A percentile compares a stretch with the other conserved stretches of the same genome.
Conservation (phyloP, 164 flowering plant genomes). For the Stephania cephalantha region DNA sequence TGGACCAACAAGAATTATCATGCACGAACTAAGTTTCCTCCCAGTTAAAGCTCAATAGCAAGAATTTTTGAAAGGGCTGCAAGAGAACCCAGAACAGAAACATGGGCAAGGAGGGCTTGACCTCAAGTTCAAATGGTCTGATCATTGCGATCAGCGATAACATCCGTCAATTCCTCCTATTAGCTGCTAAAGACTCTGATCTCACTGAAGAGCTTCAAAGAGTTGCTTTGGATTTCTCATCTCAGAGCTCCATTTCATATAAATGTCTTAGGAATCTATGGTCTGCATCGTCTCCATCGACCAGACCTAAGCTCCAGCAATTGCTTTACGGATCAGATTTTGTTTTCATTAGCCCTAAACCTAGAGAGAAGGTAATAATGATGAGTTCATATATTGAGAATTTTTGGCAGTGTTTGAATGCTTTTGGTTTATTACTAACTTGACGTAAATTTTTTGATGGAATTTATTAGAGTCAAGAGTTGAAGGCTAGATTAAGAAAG, state of each 20-base stretch:
- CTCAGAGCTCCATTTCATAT: slow-evolving; percentile 41
- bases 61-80: background rate
- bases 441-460: background rate
- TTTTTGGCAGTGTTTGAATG: background rate
- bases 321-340: slow-evolving; percentile 53
- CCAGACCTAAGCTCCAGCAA: slow-evolving; percentile 39
- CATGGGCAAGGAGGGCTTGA: background rate
- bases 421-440: slow-evolving; percentile 4
- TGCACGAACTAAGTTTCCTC: background rate
- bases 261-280: slow-evolving; percentile 45
- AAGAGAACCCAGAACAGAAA: background rate
- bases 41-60: background rate
- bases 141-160: slow-evolving; percentile 41
- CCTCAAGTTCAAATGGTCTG: slow-evolving; percentile 15
- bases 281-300: slow-evolving; percentile 31
- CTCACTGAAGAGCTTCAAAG: slow-evolving; percentile 38
- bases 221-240: slow-evolving; percentile 38
- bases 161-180: slow-evolving; percentile 40
- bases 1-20: too few species aligned
- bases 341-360: slow-evolving; percentile 68
- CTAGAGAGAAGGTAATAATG: slow-evolving; percentile 63
- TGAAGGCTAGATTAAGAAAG: slow-evolving; percentile 67
- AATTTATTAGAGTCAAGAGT: slow-evolving; percentile 58
- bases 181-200: slow-evolving; percentile 34
- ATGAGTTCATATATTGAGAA: background rate